A percentile compares a stretch with the other conserved stretches of the same genome.
These are phyloP conservation scores for Domatiomyces catenatus DNA, from an alignment of 2,329 filamentous ascomycete species.

Conservation along the genomic window DNA sequence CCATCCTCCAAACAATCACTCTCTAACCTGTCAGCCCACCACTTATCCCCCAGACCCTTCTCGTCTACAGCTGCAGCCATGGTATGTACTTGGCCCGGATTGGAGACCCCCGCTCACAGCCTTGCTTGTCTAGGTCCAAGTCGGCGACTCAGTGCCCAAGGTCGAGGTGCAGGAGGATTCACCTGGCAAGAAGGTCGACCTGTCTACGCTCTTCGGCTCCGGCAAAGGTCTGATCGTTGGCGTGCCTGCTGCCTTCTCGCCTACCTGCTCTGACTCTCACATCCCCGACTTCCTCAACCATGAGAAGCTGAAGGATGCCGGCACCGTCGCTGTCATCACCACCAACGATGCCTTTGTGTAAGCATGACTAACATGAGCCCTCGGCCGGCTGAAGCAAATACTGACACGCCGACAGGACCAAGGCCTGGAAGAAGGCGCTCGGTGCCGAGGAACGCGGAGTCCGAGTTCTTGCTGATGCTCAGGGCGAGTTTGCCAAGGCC, in stretches of 20 bases:
- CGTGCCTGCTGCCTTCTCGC: constrained; percentile 65
- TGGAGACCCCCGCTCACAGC: constrained; percentile 3
- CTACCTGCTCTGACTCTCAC: constrained; percentile 53
- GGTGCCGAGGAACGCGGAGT: constrained; percentile 60
- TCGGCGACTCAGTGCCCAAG: constrained; percentile 64
- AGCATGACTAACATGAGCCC: constrained; percentile 23
- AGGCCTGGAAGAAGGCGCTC: constrained; percentile 68
- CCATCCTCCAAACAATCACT: constrained; percentile 6
- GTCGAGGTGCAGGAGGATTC: constrained; percentile 67
- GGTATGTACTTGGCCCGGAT: constrained; percentile 7
- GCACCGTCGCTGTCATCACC: constrained; percentile 73
- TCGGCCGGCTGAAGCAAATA: background rate
- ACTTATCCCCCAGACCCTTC: constrained; percentile 8
- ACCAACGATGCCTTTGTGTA: constrained; percentile 95
- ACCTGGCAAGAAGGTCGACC: constrained; percentile 83
- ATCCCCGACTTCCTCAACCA: constrained; percentile 73
- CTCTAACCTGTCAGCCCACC: constrained; percentile 1
- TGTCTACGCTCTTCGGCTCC: constrained; percentile 57
- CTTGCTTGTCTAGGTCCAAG: constrained; percentile 48
- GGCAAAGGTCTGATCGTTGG: constrained; percentile 72
- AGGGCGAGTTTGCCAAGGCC: constrained; percentile 63
- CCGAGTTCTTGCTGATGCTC: constrained; percentile 75
- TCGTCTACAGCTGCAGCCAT: constrained; percentile 15
- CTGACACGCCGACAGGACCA: constrained; percentile 47
- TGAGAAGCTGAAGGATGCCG: constrained; percentile 56